Base-by-base conservation (phyloP, 2,329 filamentous ascomycete genomes). In the Allantophomopsis lycopodina region DNA sequence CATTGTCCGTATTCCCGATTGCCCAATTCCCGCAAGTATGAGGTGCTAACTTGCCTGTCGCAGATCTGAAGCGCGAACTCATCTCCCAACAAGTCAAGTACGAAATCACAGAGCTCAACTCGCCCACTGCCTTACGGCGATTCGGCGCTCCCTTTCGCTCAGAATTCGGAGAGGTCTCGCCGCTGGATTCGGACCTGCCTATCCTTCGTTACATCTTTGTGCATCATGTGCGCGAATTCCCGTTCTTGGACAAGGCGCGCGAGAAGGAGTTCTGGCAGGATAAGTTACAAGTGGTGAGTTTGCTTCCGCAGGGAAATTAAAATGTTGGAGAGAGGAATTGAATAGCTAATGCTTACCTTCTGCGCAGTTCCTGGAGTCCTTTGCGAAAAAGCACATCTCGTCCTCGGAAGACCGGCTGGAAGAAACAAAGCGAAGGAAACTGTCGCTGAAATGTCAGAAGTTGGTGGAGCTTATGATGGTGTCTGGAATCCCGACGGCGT, bases 201-300 rank as follows among this genome's bases (percentile, higher is more conserved):
- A 82, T 98, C 46, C 68, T 98, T 45, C 77, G 91, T 48, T 96
- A 91, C 64, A 94, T 98, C 55, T 98, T 98, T 57, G 91, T 96
- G 40, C 83, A 96, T 57, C 88, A 96, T 77, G 78, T 98, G 43
- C 86, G 91, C 54, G 93, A 96, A 53, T 98, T 98, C 53, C 91
- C 91, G 1, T 98, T 98, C 56, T 73, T 98, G 47, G 87, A 98
- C 61, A 86, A 94, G 68, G 91, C 91, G 16, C 82, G 77, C 55
- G 91, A 98, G 71, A 94, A 96, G 71, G 91, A 98, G 62, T 98
- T 98, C 55, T 98, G 91, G 91, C 91, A 98, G 64, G 87, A 96
- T 57, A 96, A 94, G 60, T 67, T 98, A 44, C 91, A 98, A 66
- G 76, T 88, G 56, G 85, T 94, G 63, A 50, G 83, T 78, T n/a